phyloP scores from a whole-genome alignment of 495 filamentous ascomycete genomes.

The Penicillium nucicola region DNA sequence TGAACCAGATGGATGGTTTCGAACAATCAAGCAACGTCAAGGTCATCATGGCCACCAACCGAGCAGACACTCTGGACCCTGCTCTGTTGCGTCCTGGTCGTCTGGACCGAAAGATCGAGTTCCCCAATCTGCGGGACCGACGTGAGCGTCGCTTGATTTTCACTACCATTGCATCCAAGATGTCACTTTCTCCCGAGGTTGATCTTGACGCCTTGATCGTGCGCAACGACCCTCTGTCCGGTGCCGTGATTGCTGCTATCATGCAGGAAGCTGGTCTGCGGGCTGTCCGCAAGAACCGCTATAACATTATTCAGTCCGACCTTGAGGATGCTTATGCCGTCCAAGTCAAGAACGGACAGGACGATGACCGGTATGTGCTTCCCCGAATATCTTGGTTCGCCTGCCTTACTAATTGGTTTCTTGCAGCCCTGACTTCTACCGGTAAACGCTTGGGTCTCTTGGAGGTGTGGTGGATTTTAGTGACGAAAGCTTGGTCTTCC shows the following conservation, averaged over 20 bases:
- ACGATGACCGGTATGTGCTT: slow-evolving; percentile 55
- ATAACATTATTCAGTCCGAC: slow-evolving; percentile 97
- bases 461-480: slow-evolving; percentile 13
- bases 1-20: slow-evolving; percentile 99
- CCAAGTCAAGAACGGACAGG: slow-evolving; percentile 86
- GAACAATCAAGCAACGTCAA: slow-evolving; percentile 98
- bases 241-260: slow-evolving; percentile 95
- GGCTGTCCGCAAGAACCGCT: slow-evolving; percentile 95
- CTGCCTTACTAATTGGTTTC: slow-evolving; percentile 14
- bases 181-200: slow-evolving; percentile 94
- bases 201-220: slow-evolving; percentile 94
- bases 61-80: slow-evolving; percentile 94
- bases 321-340: slow-evolving; percentile 93
- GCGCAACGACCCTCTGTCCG: slow-evolving; percentile 90
- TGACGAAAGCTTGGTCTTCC: slow-evolving; percentile 23
- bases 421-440: slow-evolving; percentile 55
- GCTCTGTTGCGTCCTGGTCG: slow-evolving; percentile 91
- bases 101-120: slow-evolving; percentile 97
- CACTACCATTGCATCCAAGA: slow-evolving; percentile 90
- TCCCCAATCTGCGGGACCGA: slow-evolving; percentile 85
- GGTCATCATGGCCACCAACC: slow-evolving; percentile 99
- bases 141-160: slow-evolving; percentile 95
- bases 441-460: slow-evolving; percentile 26
- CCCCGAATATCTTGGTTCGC: neutral
- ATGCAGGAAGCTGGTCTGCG: slow-evolving; percentile 98